phyloP scores from a whole-genome alignment of 192 early-diverging fungal genomes.

The Backusella macrospora region DNA sequence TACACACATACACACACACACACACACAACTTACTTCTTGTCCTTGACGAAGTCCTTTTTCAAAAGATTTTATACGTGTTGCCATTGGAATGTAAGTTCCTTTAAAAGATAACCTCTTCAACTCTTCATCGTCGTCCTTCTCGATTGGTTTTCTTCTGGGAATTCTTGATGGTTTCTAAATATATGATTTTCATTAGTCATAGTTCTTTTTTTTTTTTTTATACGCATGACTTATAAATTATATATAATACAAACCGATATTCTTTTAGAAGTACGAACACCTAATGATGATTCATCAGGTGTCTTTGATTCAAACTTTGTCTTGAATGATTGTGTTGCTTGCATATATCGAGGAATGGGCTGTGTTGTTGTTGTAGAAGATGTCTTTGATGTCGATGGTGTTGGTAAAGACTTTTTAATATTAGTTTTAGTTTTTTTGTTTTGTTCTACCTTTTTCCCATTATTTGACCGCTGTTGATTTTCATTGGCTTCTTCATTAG shows the following conservation, averaged over 20 bases:
- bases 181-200: too few species aligned
- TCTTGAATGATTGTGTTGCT: not conserved
- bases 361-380: not conserved
- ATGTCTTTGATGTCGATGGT: not conserved
- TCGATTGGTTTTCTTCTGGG: constrained; percentile 12
- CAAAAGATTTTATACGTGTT: constrained; percentile 28
- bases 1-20: not conserved
- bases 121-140: constrained; percentile 4
- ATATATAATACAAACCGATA: not conserved
- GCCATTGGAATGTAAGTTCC: constrained; percentile 26
- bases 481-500: not conserved
- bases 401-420: too few species aligned
- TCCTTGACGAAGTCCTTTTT: constrained; percentile 10
- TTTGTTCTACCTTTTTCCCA: too few species aligned
- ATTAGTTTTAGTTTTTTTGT: too few species aligned
- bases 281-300: not conserved
- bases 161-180: not conserved
- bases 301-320: not conserved
- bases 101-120: not conserved
- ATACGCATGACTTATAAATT: too few species aligned
- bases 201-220: too few species aligned
- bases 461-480: too few species aligned
- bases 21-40: not conserved
- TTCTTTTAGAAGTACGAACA: not conserved
- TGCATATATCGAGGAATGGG: not conserved